These are phyloP conservation scores for Nannochloris sp. DNA, from an alignment of 139 green algal genomes.

Conservation along the genomic window DNA sequence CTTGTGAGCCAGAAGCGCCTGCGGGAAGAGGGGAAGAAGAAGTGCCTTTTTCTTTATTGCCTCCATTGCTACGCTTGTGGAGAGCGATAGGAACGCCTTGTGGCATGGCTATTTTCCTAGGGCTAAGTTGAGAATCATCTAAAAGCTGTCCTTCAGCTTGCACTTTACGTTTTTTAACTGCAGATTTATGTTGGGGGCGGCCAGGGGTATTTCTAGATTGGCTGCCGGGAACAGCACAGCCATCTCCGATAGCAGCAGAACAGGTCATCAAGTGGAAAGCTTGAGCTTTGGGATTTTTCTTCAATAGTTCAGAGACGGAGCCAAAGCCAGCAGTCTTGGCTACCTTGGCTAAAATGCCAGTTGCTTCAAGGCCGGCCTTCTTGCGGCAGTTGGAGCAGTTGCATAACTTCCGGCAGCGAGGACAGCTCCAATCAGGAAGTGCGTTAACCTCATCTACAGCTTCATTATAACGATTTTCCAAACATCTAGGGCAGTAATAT, in stretches of 20 bases:
- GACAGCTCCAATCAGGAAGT: slow-evolving; percentile 31
- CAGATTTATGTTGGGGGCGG: background rate
- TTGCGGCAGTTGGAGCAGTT: slow-evolving; percentile 61
- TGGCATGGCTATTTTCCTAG: slow-evolving; percentile 3
- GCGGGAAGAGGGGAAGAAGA: too few relatives aligned
- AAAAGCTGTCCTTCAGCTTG: background rate
- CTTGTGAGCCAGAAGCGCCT: too few relatives aligned
- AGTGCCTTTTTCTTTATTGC: background rate
- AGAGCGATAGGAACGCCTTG: background rate
- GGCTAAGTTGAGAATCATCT: slow-evolving; percentile 5
- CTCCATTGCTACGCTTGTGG: slow-evolving; percentile 9
- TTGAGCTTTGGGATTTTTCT: slow-evolving; percentile 32
- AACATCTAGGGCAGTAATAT: slow-evolving; percentile 45
- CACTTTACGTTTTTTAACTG: too few relatives aligned
- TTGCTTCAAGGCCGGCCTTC: slow-evolving; percentile 40
- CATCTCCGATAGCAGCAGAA: background rate
- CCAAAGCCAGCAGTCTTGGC: slow-evolving; percentile 37
- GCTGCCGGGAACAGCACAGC: too few relatives aligned
- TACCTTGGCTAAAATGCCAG: slow-evolving; percentile 38
- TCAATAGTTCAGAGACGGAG: slow-evolving; percentile 38
- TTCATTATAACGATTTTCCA: slow-evolving; percentile 44
- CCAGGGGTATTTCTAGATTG: too few relatives aligned
- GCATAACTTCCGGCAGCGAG: slow-evolving; percentile 34
- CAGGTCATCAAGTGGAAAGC: background rate
- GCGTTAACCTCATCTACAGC: slow-evolving; percentile 25